Percentiles rank a stretch among this genome's conserved stretches.
Evolutionary conservation across 345 rosid genomes (phyloP).

Genomic region (Tarenaya hassleriana): DNA sequence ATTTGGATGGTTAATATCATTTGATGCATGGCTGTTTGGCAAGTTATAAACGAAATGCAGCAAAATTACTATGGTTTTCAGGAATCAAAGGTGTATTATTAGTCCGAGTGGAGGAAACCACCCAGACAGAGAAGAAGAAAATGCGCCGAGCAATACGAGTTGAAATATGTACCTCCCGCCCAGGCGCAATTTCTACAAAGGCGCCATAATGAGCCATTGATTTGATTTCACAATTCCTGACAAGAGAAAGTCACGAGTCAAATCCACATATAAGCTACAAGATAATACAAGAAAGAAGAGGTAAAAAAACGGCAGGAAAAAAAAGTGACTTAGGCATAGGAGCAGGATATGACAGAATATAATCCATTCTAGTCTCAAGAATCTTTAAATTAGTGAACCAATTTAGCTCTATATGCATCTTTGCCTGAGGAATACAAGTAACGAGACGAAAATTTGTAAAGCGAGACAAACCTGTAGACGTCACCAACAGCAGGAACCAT

Average conservation of each 20-base stretch:
- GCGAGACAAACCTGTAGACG: slow-evolving; percentile 54
- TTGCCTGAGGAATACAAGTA: neutral
- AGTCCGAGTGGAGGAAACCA: neutral
- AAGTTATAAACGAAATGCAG: neutral
- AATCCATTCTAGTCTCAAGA: neutral
- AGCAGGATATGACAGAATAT: neutral
- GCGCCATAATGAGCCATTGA: slow-evolving; percentile 83
- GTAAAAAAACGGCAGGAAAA: no score
- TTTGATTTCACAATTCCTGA: slow-evolving; percentile 91
- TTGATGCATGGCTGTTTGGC: neutral
- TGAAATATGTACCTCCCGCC: slow-evolving; percentile 66
- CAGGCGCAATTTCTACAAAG: slow-evolving; percentile 95
- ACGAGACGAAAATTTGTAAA: neutral
- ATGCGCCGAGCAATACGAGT: neutral
- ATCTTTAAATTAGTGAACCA: no score
- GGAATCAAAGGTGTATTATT: slow-evolving; percentile 1
- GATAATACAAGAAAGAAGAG: neutral
- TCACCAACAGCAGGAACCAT: slow-evolving; percentile 91
- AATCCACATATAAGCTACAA: slow-evolving; percentile 6
- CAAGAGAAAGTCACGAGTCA: slow-evolving; percentile 16
- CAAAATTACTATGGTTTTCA: neutral
- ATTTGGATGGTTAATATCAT: neutral
- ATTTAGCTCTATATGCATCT: no score
- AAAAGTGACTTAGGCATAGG: neutral
- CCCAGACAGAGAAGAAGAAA: no score